These are phyloP conservation scores for Colletotrichum tamarilloi DNA, from an alignment of 2,329 filamentous ascomycete genomes.

Conservation along the genomic window DNA sequence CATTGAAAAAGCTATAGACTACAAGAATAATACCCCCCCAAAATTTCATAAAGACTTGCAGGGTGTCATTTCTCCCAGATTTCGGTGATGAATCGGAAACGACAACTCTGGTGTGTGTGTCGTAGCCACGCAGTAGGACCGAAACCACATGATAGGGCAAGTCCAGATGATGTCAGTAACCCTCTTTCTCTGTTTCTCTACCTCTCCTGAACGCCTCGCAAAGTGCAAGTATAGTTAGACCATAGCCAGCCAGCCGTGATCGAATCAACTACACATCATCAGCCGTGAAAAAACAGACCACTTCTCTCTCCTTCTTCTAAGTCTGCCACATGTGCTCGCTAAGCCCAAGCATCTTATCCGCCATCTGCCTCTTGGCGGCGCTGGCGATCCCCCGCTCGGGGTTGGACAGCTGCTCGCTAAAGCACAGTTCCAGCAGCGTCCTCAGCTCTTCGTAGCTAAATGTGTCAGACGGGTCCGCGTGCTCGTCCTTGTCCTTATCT, in stretches of 20 bases:
- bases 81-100: not conserved
- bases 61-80: not conserved
- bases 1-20: slow-evolving; percentile 32
- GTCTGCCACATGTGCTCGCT: slow-evolving; percentile 80
- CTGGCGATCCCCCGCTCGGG: slow-evolving; percentile 75
- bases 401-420: slow-evolving; percentile 74
- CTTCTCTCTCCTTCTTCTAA: slow-evolving; percentile 37
- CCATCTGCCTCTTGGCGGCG: slow-evolving; percentile 75
- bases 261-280: not conserved
- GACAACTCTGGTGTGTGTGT: not conserved
- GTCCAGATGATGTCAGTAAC: not conserved
- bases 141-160: not conserved
- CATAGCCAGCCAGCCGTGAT: not conserved
- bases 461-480: slow-evolving; percentile 47
- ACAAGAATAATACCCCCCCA: slow-evolving; percentile 35
- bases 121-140: not conserved
- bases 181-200: not conserved
- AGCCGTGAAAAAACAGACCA: not conserved
- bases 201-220: slow-evolving; percentile 28
- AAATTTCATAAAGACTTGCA: not conserved
- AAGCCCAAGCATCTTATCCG: slow-evolving; percentile 75
- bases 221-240: not conserved
- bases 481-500: slow-evolving; percentile 64
- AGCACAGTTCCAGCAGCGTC: slow-evolving; percentile 73
- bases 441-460: slow-evolving; percentile 77